Evolutionary conservation across 805 yeast species (phyloP).

Genomic region (Monosporozyma solicola): DNA sequence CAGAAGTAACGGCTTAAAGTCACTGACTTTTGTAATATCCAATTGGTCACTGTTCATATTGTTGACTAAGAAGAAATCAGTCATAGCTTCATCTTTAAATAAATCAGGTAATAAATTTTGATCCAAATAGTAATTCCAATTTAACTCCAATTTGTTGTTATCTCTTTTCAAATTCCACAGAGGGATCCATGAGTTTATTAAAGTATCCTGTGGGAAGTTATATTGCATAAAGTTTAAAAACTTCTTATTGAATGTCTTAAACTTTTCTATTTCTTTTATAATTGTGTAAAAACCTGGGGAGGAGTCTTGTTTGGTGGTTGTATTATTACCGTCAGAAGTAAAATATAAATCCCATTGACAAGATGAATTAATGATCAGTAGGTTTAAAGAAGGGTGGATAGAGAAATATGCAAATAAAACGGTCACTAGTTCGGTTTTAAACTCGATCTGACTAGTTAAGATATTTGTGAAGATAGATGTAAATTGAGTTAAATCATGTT

Average conservation of each 20-base stretch:
- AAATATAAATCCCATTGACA: constrained; percentile 6
- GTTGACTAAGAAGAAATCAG: constrained; percentile 5
- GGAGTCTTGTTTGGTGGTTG: neutral
- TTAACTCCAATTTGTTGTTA: neutral
- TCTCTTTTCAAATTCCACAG: constrained; percentile 9
- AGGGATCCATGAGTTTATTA: constrained; percentile 18
- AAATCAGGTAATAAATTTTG: neutral
- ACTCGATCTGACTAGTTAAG: neutral
- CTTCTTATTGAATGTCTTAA: constrained; percentile 9
- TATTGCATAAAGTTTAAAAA: constrained; percentile 8
- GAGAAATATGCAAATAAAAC: constrained; percentile 19
- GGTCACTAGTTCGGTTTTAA: constrained; percentile 6
- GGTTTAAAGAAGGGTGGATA: constrained; percentile 10
- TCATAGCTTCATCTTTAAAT: constrained; percentile 8
- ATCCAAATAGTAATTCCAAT: neutral
- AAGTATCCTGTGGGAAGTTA: constrained; percentile 5
- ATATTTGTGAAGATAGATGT: neutral
- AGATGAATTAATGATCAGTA: constrained; percentile 9
- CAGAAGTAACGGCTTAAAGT: constrained; percentile 1
- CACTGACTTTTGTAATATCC: neutral
- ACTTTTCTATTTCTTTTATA: constrained; percentile 10
- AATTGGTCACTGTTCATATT: constrained; percentile 2
- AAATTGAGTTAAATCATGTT: neutral
- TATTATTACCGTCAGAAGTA: neutral
- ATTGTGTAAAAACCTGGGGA: constrained; percentile 15